Conservation (phyloP, 352 stramenopile genomes). For the Phytophthora ramorum region DNA sequence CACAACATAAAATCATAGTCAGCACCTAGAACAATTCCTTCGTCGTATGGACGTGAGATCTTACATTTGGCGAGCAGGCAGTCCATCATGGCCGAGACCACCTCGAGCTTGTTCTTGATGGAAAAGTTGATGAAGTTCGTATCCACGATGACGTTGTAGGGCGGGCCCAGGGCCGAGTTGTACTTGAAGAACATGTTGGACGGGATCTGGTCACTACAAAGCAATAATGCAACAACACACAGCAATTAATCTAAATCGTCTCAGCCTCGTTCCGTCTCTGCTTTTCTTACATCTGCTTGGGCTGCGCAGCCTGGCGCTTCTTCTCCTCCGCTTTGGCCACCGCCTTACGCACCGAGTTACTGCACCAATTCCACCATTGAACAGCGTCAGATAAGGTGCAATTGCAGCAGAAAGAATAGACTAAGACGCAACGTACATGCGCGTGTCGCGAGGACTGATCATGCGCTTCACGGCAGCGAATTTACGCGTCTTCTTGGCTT, state of each 20-base stretch:
- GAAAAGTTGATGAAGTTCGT: constrained; percentile 99
- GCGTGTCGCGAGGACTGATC: constrained; percentile 97
- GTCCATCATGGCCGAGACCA: constrained; percentile 99
- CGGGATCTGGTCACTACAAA: constrained; percentile 93
- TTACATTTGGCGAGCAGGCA: constrained; percentile 99
- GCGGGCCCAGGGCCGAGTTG: constrained; percentile 98
- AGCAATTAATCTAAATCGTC: constrained; percentile 21
- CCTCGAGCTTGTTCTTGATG: constrained; percentile 99
- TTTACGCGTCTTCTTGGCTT: constrained; percentile 98
- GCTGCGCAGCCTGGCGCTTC: constrained; percentile 90
- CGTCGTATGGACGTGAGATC: neutral
- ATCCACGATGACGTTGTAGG: constrained; percentile 99
- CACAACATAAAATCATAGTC: constrained; percentile 2
- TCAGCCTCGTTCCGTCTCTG: neutral
- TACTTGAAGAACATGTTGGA: constrained; percentile 99
- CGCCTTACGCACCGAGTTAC: constrained; percentile 82
- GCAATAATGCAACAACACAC: constrained; percentile 1
- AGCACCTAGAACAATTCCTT: neutral
- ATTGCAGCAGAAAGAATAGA: neutral
- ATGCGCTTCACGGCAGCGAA: constrained; percentile 99
- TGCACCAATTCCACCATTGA: constrained; percentile 25
- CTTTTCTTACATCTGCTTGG: constrained; percentile 91
- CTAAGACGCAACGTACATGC: constrained; percentile 83
- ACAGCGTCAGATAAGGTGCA: constrained; percentile 1
- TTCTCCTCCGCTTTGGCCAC: constrained; percentile 84